Evolutionary conservation across 768 basidiomycete genomes (phyloP), one percentile per base, ranked within the genome.

Genomic region (Naganishia friedmannii): DNA sequence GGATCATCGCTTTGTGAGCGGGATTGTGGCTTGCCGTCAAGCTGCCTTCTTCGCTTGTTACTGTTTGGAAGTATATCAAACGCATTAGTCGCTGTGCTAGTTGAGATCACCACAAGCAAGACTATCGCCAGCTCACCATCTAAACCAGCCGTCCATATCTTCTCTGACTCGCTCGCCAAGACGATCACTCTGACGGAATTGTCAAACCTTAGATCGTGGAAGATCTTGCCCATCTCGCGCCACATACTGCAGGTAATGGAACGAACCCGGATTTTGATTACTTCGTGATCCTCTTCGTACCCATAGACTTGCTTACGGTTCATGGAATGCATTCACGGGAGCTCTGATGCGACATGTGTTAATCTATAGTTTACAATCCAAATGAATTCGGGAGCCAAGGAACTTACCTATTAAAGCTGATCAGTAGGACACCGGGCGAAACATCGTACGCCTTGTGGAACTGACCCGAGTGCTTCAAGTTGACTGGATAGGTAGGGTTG

Each of bases 61-160:
- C 73, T 77, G 46, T 26, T 6, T 19, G 55, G 7, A 58, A 10
- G 54, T 3, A 21, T 26, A 34, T 2, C 32, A 34, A 37, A 15
- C 19, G 54, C 19, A 34, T 34, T 15, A 58, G 34, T 23, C 3
- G 39, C n/a, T 39, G 32, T 58, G 3, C 8, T 5, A 3, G 2
- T 6, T 23, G 15, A 8, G 37, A 12, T 58, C 17, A 5, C 12
- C 17, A 6, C 4, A 37, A 12, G 34, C 34, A 37, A 37, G 34
- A 37, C 12, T 37, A 12, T 4, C 6, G 12, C n/a, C 48, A 34
- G 45, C 74, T 86, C 73, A 91, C 92, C 77, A 77, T 95, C 93
- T 7, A 95, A 79, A 0, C 93, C 93, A 1, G 91, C 92, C 0
- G 89, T 89, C 78, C 92, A 95, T 4, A 87, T 79, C 77, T 89